These are phyloP conservation scores for Cladorrhinum samala DNA, from an alignment of 495 filamentous ascomycete species.

Conservation along the genomic window DNA sequence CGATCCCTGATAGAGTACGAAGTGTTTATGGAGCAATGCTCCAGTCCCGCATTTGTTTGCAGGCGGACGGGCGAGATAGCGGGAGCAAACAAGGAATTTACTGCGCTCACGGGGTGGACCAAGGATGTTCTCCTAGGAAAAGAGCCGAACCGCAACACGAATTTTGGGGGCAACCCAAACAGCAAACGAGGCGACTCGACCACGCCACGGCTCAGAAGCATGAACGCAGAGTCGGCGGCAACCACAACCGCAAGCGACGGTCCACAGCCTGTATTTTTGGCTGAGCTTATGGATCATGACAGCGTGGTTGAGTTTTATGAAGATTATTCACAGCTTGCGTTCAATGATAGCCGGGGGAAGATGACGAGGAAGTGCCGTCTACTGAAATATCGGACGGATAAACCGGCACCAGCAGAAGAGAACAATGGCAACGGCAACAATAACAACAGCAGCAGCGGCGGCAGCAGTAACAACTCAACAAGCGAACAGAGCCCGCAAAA, in stretches of 20 bases:
- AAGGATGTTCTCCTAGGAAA: constrained; percentile 86
- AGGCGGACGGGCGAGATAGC: constrained; percentile 89
- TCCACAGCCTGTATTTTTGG: constrained; percentile 78
- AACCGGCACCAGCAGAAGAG: constrained; percentile 20
- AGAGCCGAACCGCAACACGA: constrained; percentile 83
- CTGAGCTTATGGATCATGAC: constrained; percentile 89
- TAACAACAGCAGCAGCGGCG: constrained; percentile 12
- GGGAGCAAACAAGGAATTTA: constrained; percentile 89
- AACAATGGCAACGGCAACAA: not conserved
- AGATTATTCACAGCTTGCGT: constrained; percentile 86
- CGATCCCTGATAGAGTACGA: constrained; percentile 88
- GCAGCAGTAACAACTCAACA: constrained; percentile 11
- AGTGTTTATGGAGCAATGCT: constrained; percentile 78
- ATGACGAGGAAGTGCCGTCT: constrained; percentile 80
- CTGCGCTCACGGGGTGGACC: constrained; percentile 87
- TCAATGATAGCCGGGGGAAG: constrained; percentile 77
- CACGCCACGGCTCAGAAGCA: constrained; percentile 40
- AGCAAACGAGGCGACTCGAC: constrained; percentile 35
- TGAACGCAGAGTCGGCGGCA: constrained; percentile 24
- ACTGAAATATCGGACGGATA: constrained; percentile 80
- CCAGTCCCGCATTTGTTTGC: constrained; percentile 86
- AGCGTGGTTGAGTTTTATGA: constrained; percentile 93
- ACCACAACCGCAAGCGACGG: constrained; percentile 20
- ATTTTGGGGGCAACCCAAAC: constrained; percentile 47
- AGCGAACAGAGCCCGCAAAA: constrained; percentile 32